Base-by-base conservation (phyloP, 805 yeast genomes). In the Wickerhamiella nectarea region DNA sequence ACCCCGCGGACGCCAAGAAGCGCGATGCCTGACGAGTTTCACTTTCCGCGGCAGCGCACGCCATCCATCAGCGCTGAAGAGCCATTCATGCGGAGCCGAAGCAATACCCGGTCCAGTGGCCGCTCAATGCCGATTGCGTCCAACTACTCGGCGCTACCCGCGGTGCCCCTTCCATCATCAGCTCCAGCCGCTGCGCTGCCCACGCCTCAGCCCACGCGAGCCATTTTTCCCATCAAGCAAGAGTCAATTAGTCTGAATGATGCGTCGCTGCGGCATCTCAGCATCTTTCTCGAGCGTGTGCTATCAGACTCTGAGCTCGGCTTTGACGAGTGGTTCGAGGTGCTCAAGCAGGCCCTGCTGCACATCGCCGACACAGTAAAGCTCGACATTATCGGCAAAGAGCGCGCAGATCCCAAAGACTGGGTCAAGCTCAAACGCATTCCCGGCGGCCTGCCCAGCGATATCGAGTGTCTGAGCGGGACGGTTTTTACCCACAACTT, bases 401-500 rank as follows among this genome's bases (percentile, higher is more conserved):
- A 80, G 48, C 78, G 79, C 3, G 69, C 86, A 47, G 96, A 91
- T 57, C 77, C 87, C 39, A 71, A 89, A n/a, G 87, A 80, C 52
- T 89, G 83, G 59, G 75, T 91, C 35, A 91, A 93, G 56, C 69
- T 91, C 36, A 93, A 91, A 56, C 70, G 85, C 47, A 74, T 89
- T 7, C 69, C 78, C 0, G 97, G 98, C 1, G 91, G 93, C 0
- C 46, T 58, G 1, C 72, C 78, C 1, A 63, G 66, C 4, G 77
- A 80, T 35, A 75, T 89, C 0, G 63, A 64, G 21, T 70, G 74
- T 24, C 59, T 89, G 3, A 77, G 80, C 54, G 99, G 98, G 0
- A 61, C 84, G 4, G 80, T 84, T 3, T 85, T 87, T 60, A 80
- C 96, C 0, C 85, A 86, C 51, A 75, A 78, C 14, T 65, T 87